These are phyloP conservation scores for Quercus wislizeni DNA, from an alignment of 306 rosid genomes.

Conservation along the genomic window DNA sequence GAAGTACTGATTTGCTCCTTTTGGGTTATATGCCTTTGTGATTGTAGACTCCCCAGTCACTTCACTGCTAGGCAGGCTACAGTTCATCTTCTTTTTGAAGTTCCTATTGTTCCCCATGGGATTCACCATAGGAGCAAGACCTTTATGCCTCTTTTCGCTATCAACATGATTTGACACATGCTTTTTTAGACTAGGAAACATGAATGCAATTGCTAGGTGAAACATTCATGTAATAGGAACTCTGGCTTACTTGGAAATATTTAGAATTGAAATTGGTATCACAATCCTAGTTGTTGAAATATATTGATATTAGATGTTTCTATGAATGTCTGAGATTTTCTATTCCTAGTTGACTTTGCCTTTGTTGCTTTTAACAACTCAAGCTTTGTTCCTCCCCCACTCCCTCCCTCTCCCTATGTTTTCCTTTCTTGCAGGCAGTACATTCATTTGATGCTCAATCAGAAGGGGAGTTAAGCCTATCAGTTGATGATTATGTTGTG, in stretches of 20 bases:
- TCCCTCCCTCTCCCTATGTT: background rate
- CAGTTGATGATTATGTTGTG: conserved; percentile 72
- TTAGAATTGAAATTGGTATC: background rate
- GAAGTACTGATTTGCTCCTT: background rate
- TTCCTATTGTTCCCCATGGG: too few relatives aligned
- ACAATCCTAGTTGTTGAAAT: background rate
- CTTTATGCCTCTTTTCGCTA: background rate
- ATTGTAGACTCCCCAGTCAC: background rate
- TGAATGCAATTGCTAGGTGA: background rate
- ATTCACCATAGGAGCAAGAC: background rate
- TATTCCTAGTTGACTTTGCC: background rate
- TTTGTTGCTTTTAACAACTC: background rate
- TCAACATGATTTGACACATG: background rate
- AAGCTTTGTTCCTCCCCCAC: background rate
- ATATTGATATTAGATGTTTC: background rate
- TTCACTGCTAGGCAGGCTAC: background rate
- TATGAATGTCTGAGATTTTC: background rate
- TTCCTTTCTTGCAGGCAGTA: conserved; percentile 49
- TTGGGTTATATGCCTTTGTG: background rate
- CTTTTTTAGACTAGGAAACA: too few relatives aligned
- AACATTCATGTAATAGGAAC: background rate
- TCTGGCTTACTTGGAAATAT: background rate
- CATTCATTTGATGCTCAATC: conserved; percentile 93
- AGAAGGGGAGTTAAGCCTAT: conserved; percentile 75
- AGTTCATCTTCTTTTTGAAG: background rate